Percentiles rank a stretch among this genome's conserved stretches.
These are phyloP conservation scores for Funneliformis caledonium DNA, from an alignment of 371 early-diverging fungal genomes.

Conservation along the genomic window DNA sequence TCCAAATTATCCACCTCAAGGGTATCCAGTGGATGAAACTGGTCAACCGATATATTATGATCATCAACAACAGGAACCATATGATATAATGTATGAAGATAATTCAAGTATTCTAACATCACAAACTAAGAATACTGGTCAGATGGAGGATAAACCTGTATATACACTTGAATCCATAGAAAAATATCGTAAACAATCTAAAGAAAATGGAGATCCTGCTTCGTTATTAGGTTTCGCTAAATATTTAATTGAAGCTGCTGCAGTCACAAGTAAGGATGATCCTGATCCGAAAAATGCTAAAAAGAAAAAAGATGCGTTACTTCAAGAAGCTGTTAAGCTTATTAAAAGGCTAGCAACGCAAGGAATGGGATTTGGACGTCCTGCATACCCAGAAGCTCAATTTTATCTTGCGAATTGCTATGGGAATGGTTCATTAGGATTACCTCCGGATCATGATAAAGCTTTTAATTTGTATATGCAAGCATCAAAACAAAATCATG, in stretches of 20 bases:
- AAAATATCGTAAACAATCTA: slow-evolving; percentile 77
- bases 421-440: slow-evolving; percentile 73
- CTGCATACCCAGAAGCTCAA: slow-evolving; percentile 84
- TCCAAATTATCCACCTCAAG: background rate
- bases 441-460: slow-evolving; percentile 82
- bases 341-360: slow-evolving; percentile 75
- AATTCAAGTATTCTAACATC: slow-evolving; percentile 42
- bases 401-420: slow-evolving; percentile 92
- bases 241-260: slow-evolving; percentile 68
- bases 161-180: slow-evolving; percentile 64
- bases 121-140: slow-evolving; percentile 29
- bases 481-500: slow-evolving; percentile 91
- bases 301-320: slow-evolving; percentile 71
- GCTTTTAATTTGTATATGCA: slow-evolving; percentile 91
- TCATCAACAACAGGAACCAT: slow-evolving; percentile 41
- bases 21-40: slow-evolving; percentile 44
- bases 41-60: slow-evolving; percentile 38
- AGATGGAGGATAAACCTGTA: slow-evolving; percentile 33
- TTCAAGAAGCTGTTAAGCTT: slow-evolving; percentile 77
- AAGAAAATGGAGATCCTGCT: slow-evolving; percentile 74
- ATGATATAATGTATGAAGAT: slow-evolving; percentile 42
- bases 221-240: slow-evolving; percentile 83
- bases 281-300: slow-evolving; percentile 69
- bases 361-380: slow-evolving; percentile 68
- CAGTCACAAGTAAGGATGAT: slow-evolving; percentile 59